These are phyloP conservation scores for Silene coronaria DNA, from an alignment of 179 eudicot genomes.

Conservation along the genomic window DNA sequence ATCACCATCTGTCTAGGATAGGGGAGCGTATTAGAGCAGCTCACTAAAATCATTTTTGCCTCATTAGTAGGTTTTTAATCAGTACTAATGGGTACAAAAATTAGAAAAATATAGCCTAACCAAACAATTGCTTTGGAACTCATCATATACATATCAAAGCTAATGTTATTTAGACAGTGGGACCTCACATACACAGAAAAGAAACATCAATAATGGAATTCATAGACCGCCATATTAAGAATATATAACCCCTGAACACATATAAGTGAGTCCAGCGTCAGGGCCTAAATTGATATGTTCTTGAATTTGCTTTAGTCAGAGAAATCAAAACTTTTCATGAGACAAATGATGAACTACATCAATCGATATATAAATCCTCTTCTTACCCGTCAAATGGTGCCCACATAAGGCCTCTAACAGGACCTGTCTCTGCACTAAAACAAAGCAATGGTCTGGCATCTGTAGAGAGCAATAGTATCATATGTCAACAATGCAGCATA, in stretches of 20 bases:
- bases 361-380: neutral
- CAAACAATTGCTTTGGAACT: neutral
- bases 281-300: neutral
- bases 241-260: neutral
- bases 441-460: constrained; percentile 77
- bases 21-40: too few species aligned
- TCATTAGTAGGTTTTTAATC: too few species aligned
- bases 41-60: too few species aligned
- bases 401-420: constrained; percentile 88
- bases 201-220: constrained; percentile 5
- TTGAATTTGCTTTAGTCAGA: neutral
- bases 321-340: neutral
- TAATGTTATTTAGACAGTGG: neutral
- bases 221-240: neutral
- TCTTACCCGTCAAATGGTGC: constrained; percentile 79
- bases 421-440: constrained; percentile 87
- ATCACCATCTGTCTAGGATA: too few species aligned
- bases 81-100: neutral
- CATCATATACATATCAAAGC: neutral
- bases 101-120: neutral
- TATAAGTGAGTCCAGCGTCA: neutral
- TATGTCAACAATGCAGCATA: constrained; percentile 18
- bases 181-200: constrained; percentile 5
- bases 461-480: constrained; percentile 31
- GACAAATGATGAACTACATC: neutral